Base-by-base conservation (phyloP, 1,284 basidiomycete species). In the Vanrija pseudolonga region DNA sequence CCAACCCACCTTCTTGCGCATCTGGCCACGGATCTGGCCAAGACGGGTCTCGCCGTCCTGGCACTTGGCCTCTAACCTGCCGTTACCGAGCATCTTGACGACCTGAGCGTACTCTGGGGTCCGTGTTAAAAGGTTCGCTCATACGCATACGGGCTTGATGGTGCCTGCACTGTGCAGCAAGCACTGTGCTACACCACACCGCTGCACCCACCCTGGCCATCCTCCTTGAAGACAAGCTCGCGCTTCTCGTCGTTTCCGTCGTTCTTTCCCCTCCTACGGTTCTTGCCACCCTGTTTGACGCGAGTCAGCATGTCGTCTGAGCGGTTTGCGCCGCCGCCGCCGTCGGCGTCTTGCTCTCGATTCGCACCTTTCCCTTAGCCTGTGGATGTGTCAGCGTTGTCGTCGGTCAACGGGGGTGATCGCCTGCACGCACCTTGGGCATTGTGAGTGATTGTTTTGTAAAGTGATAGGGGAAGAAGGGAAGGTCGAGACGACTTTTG, bases 211-310 rank as follows among this genome's bases (percentile, higher is more conserved):
- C 83, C 82, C 79, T 99, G 96, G 15, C 95, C 95, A 71, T 98
- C 96, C 77, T 98, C 95, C 72, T 92, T 90, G 84, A 98, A 98
- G 47, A 98, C 92, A 47, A 98, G 85, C 78, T 99, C 96, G 69
- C 96, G 89, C 83, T 98, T 98, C 80, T 97, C 92, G 64, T 89
- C 89, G 62, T 97, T 92, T 79, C 93, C 95, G 80, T 98, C 95
- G 80, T 98, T 98, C 86, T 98, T 99, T 84, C 95, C 95, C 80
- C 95, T 85, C 83, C 95, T 85, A 79, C 96, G 86, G 81, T 98
- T 98, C 83, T 99, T 98, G 63, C 96, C 96, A 76, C 96, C 95
- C 91, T 98, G 45, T 48, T 41, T 8, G 6, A 18, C 24, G 45
- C 48, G 42, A 52, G 48, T 22, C 20, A 38, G 36, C 18, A 36